phyloP scores from a whole-genome alignment of 257 asterid genomes.

The Solanum rostratum region DNA sequence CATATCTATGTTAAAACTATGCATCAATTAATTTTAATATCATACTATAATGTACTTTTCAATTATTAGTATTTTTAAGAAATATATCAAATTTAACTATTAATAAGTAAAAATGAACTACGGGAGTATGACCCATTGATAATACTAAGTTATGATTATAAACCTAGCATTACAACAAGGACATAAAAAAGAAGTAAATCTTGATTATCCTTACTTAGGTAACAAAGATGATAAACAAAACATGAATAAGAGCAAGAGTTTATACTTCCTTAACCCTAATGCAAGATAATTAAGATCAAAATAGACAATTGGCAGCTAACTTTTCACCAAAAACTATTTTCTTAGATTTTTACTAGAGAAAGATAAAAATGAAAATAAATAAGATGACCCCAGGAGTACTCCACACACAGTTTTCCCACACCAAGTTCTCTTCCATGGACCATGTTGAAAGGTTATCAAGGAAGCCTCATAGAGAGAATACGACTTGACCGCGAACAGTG shows the following conservation, averaged over 20 bases:
- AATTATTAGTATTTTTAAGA: too few relatives aligned
- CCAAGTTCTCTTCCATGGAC: neutral
- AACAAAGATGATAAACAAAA: neutral
- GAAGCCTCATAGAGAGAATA: neutral
- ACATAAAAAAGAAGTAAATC: neutral
- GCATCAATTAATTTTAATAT: neutral
- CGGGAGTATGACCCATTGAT: too few relatives aligned
- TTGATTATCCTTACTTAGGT: neutral
- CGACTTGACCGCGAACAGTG: neutral
- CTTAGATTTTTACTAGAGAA: neutral
- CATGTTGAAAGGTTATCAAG: neutral
- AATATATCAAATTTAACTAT: too few relatives aligned
- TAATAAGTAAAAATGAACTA: too few relatives aligned
- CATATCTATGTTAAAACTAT: neutral
- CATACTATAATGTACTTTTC: too few relatives aligned
- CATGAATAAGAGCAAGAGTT: neutral
- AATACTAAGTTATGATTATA: neutral
- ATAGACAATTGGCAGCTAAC: neutral
- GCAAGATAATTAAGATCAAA: neutral
- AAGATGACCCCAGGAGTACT: neutral
- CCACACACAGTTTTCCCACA: neutral
- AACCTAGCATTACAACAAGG: neutral
- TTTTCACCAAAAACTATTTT: neutral
- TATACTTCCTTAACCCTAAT: neutral
- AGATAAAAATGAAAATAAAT: neutral